A percentile compares a stretch with the other conserved stretches of the same genome.
Evolutionary conservation across 1,139 yeast genomes (phyloP).

Genomic region (Candida tunisiensis): DNA sequence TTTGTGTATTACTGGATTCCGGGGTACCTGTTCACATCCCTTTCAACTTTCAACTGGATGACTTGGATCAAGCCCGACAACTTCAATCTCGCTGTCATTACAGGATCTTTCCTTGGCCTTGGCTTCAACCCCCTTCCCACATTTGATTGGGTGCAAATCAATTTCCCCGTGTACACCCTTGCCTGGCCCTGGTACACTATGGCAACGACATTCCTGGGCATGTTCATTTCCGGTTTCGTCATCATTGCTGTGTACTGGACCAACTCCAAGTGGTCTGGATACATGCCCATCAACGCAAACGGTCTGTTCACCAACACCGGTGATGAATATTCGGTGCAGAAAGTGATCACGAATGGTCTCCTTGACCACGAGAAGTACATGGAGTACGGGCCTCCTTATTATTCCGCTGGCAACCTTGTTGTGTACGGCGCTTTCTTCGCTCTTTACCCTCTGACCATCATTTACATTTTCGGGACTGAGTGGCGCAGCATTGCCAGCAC

Average conservation of each 20-base stretch:
- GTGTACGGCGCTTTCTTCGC: slow-evolving; percentile 41
- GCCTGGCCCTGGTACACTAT: slow-evolving; percentile 31
- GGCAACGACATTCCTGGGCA: slow-evolving; percentile 26
- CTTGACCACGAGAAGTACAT: not conserved
- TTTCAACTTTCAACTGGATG: slow-evolving; percentile 42
- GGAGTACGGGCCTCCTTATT: slow-evolving; percentile 24
- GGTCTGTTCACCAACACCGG: slow-evolving; percentile 32
- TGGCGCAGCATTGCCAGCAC: slow-evolving; percentile 2
- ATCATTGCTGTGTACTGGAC: slow-evolving; percentile 31
- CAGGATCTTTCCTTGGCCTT: slow-evolving; percentile 34
- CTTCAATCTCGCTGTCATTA: slow-evolving; percentile 33
- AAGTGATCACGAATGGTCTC: slow-evolving; percentile 21
- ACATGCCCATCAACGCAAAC: slow-evolving; percentile 38
- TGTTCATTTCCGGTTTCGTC: slow-evolving; percentile 24
- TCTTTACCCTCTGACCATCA: slow-evolving; percentile 36
- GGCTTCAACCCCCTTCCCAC: slow-evolving; percentile 39
- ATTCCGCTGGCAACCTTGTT: slow-evolving; percentile 37
- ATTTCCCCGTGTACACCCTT: slow-evolving; percentile 17
- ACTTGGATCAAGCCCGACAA: slow-evolving; percentile 46
- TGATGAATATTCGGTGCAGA: slow-evolving; percentile 23
- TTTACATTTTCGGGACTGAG: slow-evolving; percentile 15
- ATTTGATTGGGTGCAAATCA: slow-evolving; percentile 34
- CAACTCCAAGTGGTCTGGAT: slow-evolving; percentile 34
- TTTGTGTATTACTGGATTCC: slow-evolving; percentile 45
- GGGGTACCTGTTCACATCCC: slow-evolving; percentile 30